Conservation (phyloP, 352 stramenopile species). For the Peronospora farinosa region DNA sequence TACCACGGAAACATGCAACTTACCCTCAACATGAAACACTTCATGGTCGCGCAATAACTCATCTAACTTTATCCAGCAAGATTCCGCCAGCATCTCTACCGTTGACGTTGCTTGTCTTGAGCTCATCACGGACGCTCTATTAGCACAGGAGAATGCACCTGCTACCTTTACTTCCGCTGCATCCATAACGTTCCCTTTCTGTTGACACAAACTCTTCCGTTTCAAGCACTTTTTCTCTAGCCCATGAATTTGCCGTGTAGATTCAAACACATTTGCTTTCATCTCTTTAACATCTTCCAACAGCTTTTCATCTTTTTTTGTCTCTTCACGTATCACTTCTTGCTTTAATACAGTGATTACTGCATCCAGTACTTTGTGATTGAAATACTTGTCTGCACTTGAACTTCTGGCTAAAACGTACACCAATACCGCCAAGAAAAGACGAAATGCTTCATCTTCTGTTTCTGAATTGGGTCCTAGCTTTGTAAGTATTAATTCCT, state of each 20-base stretch:
- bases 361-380: constrained; percentile 28
- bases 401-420: constrained; percentile 34
- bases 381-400: constrained; percentile 32
- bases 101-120: not conserved
- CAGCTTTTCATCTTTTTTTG: constrained; percentile 23
- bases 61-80: constrained; percentile 12
- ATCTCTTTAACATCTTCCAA: constrained; percentile 6
- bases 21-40: constrained; percentile 32
- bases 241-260: not conserved
- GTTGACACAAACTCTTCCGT: constrained; percentile 9
- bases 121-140: not conserved
- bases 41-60: constrained; percentile 27
- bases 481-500: constrained; percentile 29
- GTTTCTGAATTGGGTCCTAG: not conserved
- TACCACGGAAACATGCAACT: constrained; percentile 22
- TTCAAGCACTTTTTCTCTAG: constrained; percentile 49
- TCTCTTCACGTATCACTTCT: constrained; percentile 5
- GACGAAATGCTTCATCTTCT: not conserved
- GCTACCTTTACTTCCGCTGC: not conserved
- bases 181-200: not conserved
- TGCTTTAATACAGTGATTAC: constrained; percentile 25
- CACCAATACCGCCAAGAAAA: constrained; percentile 35
- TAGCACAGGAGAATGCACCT: not conserved
- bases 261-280: not conserved
- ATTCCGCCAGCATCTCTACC: constrained; percentile 6